Evolutionary conservation across 139 green algal genomes (phyloP).

Genomic region (Closterium sp.): DNA sequence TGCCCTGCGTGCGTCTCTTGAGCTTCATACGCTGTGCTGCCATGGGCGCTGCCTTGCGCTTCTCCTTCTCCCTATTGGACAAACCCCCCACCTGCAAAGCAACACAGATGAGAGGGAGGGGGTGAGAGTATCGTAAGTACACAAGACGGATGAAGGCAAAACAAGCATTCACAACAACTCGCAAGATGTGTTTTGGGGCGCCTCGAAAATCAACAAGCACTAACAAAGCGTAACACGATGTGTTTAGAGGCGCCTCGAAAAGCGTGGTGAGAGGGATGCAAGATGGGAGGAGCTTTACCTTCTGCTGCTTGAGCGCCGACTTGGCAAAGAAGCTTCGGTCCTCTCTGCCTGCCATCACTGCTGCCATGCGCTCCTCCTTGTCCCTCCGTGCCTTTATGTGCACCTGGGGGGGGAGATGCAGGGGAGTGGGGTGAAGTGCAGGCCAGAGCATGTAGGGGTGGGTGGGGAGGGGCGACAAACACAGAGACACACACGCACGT

Average conservation of each 20-base stretch:
- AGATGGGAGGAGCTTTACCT: slow-evolving; percentile 50
- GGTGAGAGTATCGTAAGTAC: too few relatives aligned
- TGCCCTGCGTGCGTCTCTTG: background rate
- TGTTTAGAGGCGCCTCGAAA: too few relatives aligned
- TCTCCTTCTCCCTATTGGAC: slow-evolving; percentile 89
- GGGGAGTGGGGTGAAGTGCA: too few relatives aligned
- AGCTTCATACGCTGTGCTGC: slow-evolving; percentile 66
- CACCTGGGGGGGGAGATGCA: background rate
- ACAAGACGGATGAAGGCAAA: too few relatives aligned
- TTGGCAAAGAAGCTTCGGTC: slow-evolving; percentile 76
- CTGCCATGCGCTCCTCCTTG: slow-evolving; percentile 82
- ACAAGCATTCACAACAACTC: too few relatives aligned
- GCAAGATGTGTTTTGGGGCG: too few relatives aligned
- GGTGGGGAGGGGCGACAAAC: background rate
- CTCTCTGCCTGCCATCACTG: slow-evolving; percentile 76
- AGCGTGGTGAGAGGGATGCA: too few relatives aligned
- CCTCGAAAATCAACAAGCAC: too few relatives aligned
- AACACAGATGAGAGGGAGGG: background rate
- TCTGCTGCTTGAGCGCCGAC: slow-evolving; percentile 68
- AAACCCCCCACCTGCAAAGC: slow-evolving; percentile 67
- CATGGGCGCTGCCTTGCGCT: slow-evolving; percentile 73
- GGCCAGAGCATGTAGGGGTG: background rate
- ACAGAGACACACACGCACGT: background rate
- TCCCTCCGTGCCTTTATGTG: slow-evolving; percentile 50
- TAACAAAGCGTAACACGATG: too few relatives aligned